These are phyloP conservation scores for Chaetothyriales sp. DNA, from an alignment of 2,329 filamentous ascomycete species.

Conservation along the genomic window DNA sequence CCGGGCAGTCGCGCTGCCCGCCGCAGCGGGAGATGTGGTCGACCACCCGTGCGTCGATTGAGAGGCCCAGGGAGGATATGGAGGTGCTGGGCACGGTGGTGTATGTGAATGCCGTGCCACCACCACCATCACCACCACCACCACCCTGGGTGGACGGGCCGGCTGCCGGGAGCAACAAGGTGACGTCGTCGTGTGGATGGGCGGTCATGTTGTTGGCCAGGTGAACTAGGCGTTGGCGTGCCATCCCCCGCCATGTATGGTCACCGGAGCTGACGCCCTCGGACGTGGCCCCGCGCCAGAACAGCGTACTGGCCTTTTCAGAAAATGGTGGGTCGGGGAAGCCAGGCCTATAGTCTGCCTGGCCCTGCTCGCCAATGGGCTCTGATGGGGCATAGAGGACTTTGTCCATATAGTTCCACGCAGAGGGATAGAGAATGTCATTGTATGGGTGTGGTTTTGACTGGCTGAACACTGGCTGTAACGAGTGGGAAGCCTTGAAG, in stretches of 20 bases:
- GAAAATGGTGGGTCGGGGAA: slow-evolving; percentile 40
- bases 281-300: slow-evolving; percentile 59
- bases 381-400: slow-evolving; percentile 37
- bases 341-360: slow-evolving; percentile 9
- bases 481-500: slow-evolving; percentile 45
- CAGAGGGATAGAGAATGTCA: slow-evolving; percentile 59
- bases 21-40: slow-evolving; percentile 41
- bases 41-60: slow-evolving; percentile 44
- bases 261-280: slow-evolving; percentile 34
- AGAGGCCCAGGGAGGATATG: slow-evolving; percentile 36
- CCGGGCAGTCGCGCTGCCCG: slow-evolving; percentile 33
- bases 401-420: slow-evolving; percentile 48
- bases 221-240: slow-evolving; percentile 56
- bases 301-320: slow-evolving; percentile 49
- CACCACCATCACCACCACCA: slow-evolving; percentile 6
- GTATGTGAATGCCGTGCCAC: slow-evolving; percentile 37
- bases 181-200: slow-evolving; percentile 24
- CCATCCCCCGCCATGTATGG: slow-evolving; percentile 52
- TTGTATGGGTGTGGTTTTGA: slow-evolving; percentile 57
- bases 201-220: slow-evolving; percentile 45
- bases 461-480: slow-evolving; percentile 62
- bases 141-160: neutral
- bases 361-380: slow-evolving; percentile 22
- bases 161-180: slow-evolving; percentile 40
- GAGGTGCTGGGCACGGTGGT: slow-evolving; percentile 33